These are phyloP conservation scores for Erysiphe pisi DNA, from an alignment of 2,329 filamentous ascomycete genomes.

Conservation along the genomic window DNA sequence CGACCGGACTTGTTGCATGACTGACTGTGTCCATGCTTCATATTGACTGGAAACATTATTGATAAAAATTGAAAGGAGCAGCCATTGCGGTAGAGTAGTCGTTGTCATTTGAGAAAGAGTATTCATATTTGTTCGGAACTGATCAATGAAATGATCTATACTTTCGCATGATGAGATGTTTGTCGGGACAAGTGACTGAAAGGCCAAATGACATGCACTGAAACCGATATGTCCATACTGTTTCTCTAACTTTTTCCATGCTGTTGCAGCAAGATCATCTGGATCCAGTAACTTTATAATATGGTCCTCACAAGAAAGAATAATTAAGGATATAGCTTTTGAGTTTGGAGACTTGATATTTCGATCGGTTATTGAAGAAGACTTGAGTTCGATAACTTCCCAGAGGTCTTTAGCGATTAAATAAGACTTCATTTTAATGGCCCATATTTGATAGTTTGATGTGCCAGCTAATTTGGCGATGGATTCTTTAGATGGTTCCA, in stretches of 20 bases:
- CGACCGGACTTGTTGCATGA: background rate
- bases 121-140: background rate
- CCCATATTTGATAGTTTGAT: slow-evolving; percentile 15
- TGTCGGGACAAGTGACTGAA: background rate
- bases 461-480: background rate
- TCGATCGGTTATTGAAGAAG: background rate
- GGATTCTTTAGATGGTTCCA: background rate
- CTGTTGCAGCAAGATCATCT: background rate
- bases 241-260: background rate
- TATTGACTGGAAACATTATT: background rate
- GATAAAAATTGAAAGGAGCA: background rate
- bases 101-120: background rate
- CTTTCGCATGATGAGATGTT: background rate
- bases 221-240: background rate
- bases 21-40: background rate
- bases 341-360: background rate
- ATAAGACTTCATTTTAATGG: slow-evolving; percentile 23
- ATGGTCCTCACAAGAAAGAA: slow-evolving; percentile 11
- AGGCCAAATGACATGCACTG: background rate
- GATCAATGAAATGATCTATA: background rate
- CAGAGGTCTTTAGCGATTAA: slow-evolving; percentile 4
- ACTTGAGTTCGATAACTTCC: background rate
- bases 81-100: background rate
- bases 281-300: background rate
- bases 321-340: background rate